Evolutionary conservation across 2,329 filamentous ascomycete species (phyloP).

Genomic region (Claviceps sp.): DNA sequence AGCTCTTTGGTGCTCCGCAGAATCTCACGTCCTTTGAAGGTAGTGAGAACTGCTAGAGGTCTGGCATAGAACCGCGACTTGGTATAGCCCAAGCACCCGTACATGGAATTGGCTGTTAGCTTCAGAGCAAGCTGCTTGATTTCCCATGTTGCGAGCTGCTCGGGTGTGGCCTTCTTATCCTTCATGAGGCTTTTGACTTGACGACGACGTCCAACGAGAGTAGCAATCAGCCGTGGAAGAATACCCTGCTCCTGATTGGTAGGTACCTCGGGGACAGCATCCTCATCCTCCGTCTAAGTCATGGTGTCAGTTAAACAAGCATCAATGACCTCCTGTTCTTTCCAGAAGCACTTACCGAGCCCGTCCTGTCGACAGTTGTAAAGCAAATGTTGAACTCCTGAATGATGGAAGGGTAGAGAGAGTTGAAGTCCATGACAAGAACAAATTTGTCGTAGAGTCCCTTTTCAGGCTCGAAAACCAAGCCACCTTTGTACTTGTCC

Average conservation of each 20-base stretch:
- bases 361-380: slow-evolving; percentile 77
- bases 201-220: slow-evolving; percentile 73
- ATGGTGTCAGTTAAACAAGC: slow-evolving; percentile 14
- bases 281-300: slow-evolving; percentile 52
- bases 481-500: slow-evolving; percentile 96
- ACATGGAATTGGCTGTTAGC: slow-evolving; percentile 98
- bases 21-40: slow-evolving; percentile 96
- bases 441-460: slow-evolving; percentile 97
- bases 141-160: slow-evolving; percentile 89
- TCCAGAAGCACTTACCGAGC: slow-evolving; percentile 40
- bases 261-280: slow-evolving; percentile 80
- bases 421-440: slow-evolving; percentile 99
- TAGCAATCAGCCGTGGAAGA: slow-evolving; percentile 80
- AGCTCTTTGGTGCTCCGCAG: slow-evolving; percentile 89
- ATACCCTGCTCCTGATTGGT: slow-evolving; percentile 67
- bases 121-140: slow-evolving; percentile 96
- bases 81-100: slow-evolving; percentile 92
- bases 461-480: slow-evolving; percentile 96
- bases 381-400: slow-evolving; percentile 99
- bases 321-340: not conserved
- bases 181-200: slow-evolving; percentile 98
- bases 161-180: slow-evolving; percentile 68
- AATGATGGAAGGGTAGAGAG: slow-evolving; percentile 94
- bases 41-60: slow-evolving; percentile 88
- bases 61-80: slow-evolving; percentile 96